A percentile compares a stretch with the other conserved stretches of the same genome.
Conservation (phyloP, 495 filamentous ascomycete genomes). For the Penicillium fimorum region DNA sequence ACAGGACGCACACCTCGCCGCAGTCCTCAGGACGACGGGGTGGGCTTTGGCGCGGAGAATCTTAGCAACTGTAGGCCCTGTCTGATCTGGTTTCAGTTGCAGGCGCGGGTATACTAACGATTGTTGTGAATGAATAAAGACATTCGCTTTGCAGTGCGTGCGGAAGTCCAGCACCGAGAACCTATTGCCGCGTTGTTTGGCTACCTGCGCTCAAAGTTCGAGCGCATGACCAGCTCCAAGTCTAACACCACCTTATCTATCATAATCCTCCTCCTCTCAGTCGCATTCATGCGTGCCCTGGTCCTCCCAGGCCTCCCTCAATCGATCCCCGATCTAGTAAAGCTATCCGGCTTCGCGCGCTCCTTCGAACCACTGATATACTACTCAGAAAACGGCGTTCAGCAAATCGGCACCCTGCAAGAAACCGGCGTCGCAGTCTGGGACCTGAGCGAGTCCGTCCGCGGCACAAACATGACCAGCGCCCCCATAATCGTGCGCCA, state of each 20-base stretch:
- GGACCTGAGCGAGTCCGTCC: slow-evolving; percentile 85
- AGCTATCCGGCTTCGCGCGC: slow-evolving; percentile 81
- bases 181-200: slow-evolving; percentile 73
- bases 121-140: slow-evolving; percentile 50
- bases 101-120: slow-evolving; percentile 40
- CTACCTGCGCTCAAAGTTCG: slow-evolving; percentile 57
- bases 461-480: slow-evolving; percentile 84
- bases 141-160: slow-evolving; percentile 79
- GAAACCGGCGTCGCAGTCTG: slow-evolving; percentile 88
- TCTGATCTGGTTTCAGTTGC: slow-evolving; percentile 26
- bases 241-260: slow-evolving; percentile 66
- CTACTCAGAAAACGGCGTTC: slow-evolving; percentile 83
- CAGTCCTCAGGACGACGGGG: slow-evolving; percentile 32
- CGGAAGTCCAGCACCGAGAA: slow-evolving; percentile 85
- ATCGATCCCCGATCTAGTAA: slow-evolving; percentile 82
- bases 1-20: slow-evolving; percentile 18
- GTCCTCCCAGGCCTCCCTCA: slow-evolving; percentile 63
- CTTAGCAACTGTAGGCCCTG: slow-evolving; percentile 55
- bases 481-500: slow-evolving; percentile 80
- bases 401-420: slow-evolving; percentile 80
- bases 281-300: slow-evolving; percentile 60
- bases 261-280: slow-evolving; percentile 55
- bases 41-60: slow-evolving; percentile 40
- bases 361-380: slow-evolving; percentile 89
- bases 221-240: slow-evolving; percentile 53